phyloP scores from a whole-genome alignment of 148 eudicot genomes.

The Nepenthes mirabilis region DNA sequence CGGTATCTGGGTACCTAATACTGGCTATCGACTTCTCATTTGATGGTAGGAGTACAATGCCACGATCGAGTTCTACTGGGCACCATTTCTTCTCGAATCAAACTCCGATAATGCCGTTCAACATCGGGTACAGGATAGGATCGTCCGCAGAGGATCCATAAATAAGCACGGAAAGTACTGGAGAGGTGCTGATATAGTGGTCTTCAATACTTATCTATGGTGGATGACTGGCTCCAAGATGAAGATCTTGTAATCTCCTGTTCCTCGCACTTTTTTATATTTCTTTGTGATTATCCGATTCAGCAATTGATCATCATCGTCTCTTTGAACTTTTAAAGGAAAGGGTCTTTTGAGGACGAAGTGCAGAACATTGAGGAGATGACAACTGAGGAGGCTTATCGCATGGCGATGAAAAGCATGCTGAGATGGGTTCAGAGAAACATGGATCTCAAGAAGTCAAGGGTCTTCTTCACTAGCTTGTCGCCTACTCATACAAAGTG shows the following conservation, averaged over 20 bases:
- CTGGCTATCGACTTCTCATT: too few relatives aligned
- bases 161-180: slow-evolving; percentile 69
- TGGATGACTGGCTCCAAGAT: slow-evolving; percentile 87
- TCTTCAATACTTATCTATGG: slow-evolving; percentile 93
- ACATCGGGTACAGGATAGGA: slow-evolving; percentile 61
- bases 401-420: slow-evolving; percentile 88
- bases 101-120: slow-evolving; percentile 69
- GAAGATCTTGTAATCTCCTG: slow-evolving; percentile 55
- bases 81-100: slow-evolving; percentile 86
- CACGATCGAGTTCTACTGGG: slow-evolving; percentile 95
- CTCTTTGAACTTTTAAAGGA: slow-evolving; percentile 23
- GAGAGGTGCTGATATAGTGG: slow-evolving; percentile 91
- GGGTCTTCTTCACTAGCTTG: slow-evolving; percentile 93
- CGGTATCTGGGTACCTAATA: not conserved
- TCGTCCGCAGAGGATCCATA: slow-evolving; percentile 79
- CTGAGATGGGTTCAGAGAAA: slow-evolving; percentile 73
- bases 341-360: slow-evolving; percentile 73
- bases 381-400: slow-evolving; percentile 72
- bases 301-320: not conserved
- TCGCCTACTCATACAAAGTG: slow-evolving; percentile 89
- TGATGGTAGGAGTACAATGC: slow-evolving; percentile 69
- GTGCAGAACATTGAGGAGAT: slow-evolving; percentile 44
- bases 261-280: not conserved
- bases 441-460: slow-evolving; percentile 64
- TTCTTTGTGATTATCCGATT: not conserved